Percentiles rank a stretch among this genome's conserved stretches.
Conservation (phyloP, 805 yeast genomes). For the Nakazawaea sp. region DNA sequence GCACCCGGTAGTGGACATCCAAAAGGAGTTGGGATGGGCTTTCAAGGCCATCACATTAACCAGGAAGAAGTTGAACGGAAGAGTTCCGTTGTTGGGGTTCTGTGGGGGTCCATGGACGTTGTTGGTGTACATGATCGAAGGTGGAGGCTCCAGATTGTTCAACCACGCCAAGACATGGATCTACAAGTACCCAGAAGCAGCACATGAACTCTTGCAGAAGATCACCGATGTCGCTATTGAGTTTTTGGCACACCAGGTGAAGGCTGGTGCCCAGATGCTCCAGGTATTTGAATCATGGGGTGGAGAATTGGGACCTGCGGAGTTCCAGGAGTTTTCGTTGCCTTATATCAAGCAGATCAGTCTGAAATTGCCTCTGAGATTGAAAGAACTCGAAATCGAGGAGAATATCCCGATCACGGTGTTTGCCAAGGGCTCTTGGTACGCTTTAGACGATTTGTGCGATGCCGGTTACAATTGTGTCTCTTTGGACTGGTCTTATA, state of each 20-base stretch:
- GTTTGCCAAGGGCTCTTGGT: conserved; percentile 97
- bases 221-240: conserved; percentile 87
- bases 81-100: conserved; percentile 92
- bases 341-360: conserved; percentile 83
- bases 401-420: conserved; percentile 82
- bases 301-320: conserved; percentile 88
- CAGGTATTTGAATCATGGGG: conserved; percentile 99
- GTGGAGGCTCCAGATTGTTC: conserved; percentile 90
- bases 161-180: conserved; percentile 91
- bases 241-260: conserved; percentile 88
- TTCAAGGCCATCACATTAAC: conserved; percentile 89
- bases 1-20: conserved; percentile 60
- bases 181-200: conserved; percentile 65
- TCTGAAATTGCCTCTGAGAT: conserved; percentile 56
- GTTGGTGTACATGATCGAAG: conserved; percentile 95
- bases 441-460: conserved; percentile 81
- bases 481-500: conserved; percentile 90
- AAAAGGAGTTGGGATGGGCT: conserved; percentile 86
- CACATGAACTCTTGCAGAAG: conserved; percentile 65
- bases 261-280: conserved; percentile 97
- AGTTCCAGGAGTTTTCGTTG: conserved; percentile 80
- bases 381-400: conserved; percentile 60
- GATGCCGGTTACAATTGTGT: conserved; percentile 77
- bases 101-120: conserved; percentile 99
- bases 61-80: conserved; percentile 76